Percentiles rank a stretch among this genome's conserved stretches.
Conservation (phyloP, 129 eudicot genomes). For the Silybum marianum region DNA sequence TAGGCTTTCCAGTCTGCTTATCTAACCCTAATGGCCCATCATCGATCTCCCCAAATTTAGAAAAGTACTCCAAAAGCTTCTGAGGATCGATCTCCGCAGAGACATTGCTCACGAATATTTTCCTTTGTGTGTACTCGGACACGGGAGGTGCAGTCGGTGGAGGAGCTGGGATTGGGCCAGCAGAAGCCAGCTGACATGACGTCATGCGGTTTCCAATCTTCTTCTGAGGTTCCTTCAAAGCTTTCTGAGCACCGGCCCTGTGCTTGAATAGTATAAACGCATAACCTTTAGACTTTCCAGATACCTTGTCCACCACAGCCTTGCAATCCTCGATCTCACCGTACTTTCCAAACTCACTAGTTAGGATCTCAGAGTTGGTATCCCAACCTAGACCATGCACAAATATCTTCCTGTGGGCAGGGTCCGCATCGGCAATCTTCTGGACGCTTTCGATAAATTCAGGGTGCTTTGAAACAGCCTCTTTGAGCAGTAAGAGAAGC, state of each 20-base stretch:
- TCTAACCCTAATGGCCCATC: slow-evolving; percentile 97
- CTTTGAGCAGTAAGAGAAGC: slow-evolving; percentile 46
- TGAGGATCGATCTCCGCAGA: slow-evolving; percentile 70
- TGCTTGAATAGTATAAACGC: slow-evolving; percentile 79
- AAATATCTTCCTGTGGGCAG: slow-evolving; percentile 75
- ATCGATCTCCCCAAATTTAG: slow-evolving; percentile 82
- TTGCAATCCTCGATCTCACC: slow-evolving; percentile 92
- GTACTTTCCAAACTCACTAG: slow-evolving; percentile 57
- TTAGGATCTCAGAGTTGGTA: slow-evolving; percentile 60
- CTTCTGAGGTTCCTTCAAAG: slow-evolving; percentile 88
- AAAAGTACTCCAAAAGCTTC: slow-evolving; percentile 65
- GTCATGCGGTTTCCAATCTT: slow-evolving; percentile 78
- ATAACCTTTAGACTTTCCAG: slow-evolving; percentile 88
- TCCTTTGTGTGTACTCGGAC: slow-evolving; percentile 84
- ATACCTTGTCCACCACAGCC: slow-evolving; percentile 66
- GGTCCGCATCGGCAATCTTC: slow-evolving; percentile 75
- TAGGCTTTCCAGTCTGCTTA: slow-evolving; percentile 82
- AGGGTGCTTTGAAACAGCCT: slow-evolving; percentile 64
- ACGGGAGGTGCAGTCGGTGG: slow-evolving; percentile 45
- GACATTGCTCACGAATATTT: slow-evolving; percentile 90
- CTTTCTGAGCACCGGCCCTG: slow-evolving; percentile 70
- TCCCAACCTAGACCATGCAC: slow-evolving; percentile 93
- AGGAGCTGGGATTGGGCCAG: slow-evolving; percentile 77
- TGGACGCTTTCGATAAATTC: slow-evolving; percentile 59
- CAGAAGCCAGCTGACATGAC: slow-evolving; percentile 89